Base-by-base conservation (phyloP, 1,284 basidiomycete species). In the Naganishia liquefaciens region DNA sequence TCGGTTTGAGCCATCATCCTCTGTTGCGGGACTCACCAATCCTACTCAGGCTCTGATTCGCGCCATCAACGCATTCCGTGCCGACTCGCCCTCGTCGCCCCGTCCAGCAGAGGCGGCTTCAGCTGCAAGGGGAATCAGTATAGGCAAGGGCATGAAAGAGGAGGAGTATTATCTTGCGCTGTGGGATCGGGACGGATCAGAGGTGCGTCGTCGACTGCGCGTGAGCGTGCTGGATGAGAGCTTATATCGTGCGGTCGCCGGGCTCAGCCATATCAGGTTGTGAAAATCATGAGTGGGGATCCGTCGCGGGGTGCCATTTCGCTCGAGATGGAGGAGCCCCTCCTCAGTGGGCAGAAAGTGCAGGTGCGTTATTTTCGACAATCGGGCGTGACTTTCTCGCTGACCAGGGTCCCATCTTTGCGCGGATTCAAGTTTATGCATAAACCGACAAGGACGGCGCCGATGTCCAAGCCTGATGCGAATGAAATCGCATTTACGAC, bases 221-320 rank as follows among this genome's bases (percentile, higher is more conserved):
- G 53, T 68, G 62, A 15, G 46, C 68, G 54, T 60, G 64, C 6
- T 63, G 62, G 6, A 66, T 57, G 5, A 28, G 39, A 23, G 15
- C 17, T 40, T 9, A 28, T 37, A 40, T 30, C 30, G 27, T 13
- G 43, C 42, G 27, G 15, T 47, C 62, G 60, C 84, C 83, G 3
- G 49, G 25, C 11, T 9, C 3, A 68, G 83, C 9, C 72, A 73
- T 46, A 81, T 82, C 55, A 62, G 44, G 72, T 74, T 6, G 74
- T 78, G 5, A 74, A 73, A 63, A 88, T 93, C 68, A 84, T 84
- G 17, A 87, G 88, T 0, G 91, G 91, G 1, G 90, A 91, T 75
- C 90, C 89, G 0, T 86, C 85, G 25, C 82, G 88, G 10, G 91
- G 91, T 0, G 84, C 85, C 0, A 80, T 93, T 19, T 85, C 88